Conservation (phyloP, 441 rosid genomes). For the Aleurites moluccanus region DNA sequence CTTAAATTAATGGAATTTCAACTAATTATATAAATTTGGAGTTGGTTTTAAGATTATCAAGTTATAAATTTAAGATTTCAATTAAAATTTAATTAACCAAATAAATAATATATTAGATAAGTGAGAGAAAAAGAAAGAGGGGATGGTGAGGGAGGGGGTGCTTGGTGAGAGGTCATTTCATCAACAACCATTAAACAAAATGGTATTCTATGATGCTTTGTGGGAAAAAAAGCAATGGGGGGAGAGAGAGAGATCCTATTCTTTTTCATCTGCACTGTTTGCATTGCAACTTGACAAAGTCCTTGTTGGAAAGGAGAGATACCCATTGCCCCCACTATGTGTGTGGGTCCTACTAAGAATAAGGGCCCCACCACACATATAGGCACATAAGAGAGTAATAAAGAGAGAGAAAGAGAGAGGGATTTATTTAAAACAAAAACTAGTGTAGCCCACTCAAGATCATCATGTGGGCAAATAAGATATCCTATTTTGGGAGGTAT, state of each 20-base stretch:
- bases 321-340: conserved; percentile 36
- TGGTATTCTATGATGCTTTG: conserved; percentile 31
- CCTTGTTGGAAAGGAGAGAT: conserved; percentile 34
- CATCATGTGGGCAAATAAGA: conserved; percentile 23
- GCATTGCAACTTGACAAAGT: conserved; percentile 29
- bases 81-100: too few relatives aligned
- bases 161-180: conserved; percentile 49
- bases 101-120: not conserved
- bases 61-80: too few relatives aligned
- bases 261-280: not conserved
- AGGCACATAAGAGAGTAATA: not conserved
- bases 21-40: too few relatives aligned
- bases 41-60: too few relatives aligned
- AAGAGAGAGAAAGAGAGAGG: not conserved
- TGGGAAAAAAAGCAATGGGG: conserved; percentile 25
- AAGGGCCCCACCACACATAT: conserved; percentile 11
- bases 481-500: conserved; percentile 13
- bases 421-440: not conserved
- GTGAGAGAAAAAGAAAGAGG: not conserved
- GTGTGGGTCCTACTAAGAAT: conserved; percentile 15
- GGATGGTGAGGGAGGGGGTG: not conserved
- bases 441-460: conserved; percentile 28
- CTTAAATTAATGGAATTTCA: not conserved
- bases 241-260: conserved; percentile 14
- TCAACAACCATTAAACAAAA: conserved; percentile 37